These are phyloP conservation scores for Beauveria medogensis DNA, from an alignment of 2,329 filamentous ascomycete genomes.

Conservation along the genomic window DNA sequence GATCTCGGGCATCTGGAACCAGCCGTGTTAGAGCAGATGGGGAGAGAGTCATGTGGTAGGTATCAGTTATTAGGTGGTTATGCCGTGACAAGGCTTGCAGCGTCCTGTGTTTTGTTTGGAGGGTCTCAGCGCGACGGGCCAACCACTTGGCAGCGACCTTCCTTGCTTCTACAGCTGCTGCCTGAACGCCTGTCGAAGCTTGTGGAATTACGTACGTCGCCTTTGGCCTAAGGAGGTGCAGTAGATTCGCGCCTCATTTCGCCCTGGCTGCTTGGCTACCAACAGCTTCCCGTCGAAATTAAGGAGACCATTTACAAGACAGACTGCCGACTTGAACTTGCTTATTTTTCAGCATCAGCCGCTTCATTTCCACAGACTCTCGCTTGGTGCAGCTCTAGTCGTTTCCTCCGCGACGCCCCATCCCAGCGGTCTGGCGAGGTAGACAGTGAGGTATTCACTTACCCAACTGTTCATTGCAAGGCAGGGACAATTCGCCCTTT, in stretches of 20 bases:
- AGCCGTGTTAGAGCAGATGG: not conserved
- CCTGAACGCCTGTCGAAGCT: not conserved
- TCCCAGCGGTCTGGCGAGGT: not conserved
- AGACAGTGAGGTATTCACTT: no score
- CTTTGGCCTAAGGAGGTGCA: not conserved
- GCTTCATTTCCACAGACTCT: not conserved
- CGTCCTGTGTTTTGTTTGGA: conserved; percentile 2
- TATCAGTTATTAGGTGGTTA: no score
- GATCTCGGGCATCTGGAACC: not conserved
- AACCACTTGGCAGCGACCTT: not conserved
- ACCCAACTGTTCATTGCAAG: no score
- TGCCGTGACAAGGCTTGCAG: not conserved
- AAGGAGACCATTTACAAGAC: not conserved
- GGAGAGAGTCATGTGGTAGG: not conserved
- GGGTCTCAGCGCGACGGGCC: not conserved
- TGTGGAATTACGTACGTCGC: conserved; percentile 4
- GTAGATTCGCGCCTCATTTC: not conserved
- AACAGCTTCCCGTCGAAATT: not conserved
- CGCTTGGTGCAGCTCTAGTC: not conserved
- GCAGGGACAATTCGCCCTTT: no score
- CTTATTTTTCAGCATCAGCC: not conserved
- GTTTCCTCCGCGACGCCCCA: conserved; percentile 7
- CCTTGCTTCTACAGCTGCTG: not conserved
- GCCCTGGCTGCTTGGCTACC: not conserved
- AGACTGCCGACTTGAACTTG: not conserved